Conservation (phyloP, 176 grass and related monocot species). For the Cenchrus purpureus region DNA sequence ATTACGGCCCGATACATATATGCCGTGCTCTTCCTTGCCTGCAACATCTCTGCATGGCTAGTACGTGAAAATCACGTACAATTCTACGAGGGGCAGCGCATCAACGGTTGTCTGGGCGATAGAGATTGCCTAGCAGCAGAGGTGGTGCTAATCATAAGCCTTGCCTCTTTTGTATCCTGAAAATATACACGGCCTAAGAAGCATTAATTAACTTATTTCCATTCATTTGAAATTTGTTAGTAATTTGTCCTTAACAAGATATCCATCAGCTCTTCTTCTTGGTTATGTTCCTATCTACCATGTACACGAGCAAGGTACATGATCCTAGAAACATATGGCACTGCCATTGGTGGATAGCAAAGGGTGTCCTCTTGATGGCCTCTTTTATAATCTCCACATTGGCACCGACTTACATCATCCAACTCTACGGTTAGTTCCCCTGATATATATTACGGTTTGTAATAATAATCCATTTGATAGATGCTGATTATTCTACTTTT, state of each 20-base stretch:
- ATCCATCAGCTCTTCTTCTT: neutral
- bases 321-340: neutral
- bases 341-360: neutral
- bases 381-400: neutral
- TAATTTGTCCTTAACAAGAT: too few relatives aligned
- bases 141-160: neutral
- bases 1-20: neutral
- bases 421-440: neutral
- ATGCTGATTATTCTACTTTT: too few relatives aligned
- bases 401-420: neutral
- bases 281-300: neutral
- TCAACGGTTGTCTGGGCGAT: neutral
- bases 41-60: neutral
- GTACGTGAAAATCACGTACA: neutral
- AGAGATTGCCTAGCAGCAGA: neutral
- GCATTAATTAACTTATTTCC: too few relatives aligned
- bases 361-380: neutral
- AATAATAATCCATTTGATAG: too few relatives aligned
- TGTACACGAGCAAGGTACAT: neutral
- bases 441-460: too few relatives aligned
- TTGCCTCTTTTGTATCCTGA: neutral
- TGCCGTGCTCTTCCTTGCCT: neutral
- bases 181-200: neutral
- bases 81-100: neutral
- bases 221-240: too few relatives aligned